Evolutionary conservation across 202 grass and related monocot genomes (phyloP), one percentile per base, ranked within the genome.

Genomic region (Panicum hallii): DNA sequence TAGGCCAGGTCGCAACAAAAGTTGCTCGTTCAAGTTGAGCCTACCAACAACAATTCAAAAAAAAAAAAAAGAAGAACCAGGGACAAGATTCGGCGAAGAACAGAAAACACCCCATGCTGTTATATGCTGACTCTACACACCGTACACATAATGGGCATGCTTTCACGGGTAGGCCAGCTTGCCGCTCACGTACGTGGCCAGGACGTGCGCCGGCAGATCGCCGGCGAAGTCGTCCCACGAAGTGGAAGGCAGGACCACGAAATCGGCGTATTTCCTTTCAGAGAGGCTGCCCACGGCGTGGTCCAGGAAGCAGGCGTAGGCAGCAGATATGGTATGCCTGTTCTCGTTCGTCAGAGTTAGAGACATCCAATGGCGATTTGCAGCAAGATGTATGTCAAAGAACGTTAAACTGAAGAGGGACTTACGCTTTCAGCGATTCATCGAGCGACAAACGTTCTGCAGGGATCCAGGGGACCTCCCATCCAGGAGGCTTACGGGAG

Each of bases 341-440:
- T 61, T 34, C 8, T 77, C 15, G 10, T 47, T 69, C 32, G 23
- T 62, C 58, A 32, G 55, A 71, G 61, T 19, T 11, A 64, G 70
- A 79, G 26, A 67, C 1, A 70, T 23, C 2, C 10, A 58, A 86
- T 72, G 80, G 47, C 61, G 77, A 22, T 77, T 60, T 71, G 20
- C 6, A 52, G 38, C 38, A 44, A 12, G 4, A 8, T 26, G 14
- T 40, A 77, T 19, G 7, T 26, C 64, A 58, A 43, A 11, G 19
- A 82, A 49, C 20, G 19, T 74, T 63, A 26, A 8, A 43, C 3
- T 1, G 48, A 23, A 10, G 52, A 60, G 5, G 42, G 7, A 34
- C 91, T 92, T 89, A 94, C 90, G 91, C 97, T 94, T 91, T 96
- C 57, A 99, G 36, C 32, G 90, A 94, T 40, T 99, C 91, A 17